These are phyloP conservation scores for Leptographium procerum DNA, from an alignment of 2,329 filamentous ascomycete genomes.

Conservation along the genomic window DNA sequence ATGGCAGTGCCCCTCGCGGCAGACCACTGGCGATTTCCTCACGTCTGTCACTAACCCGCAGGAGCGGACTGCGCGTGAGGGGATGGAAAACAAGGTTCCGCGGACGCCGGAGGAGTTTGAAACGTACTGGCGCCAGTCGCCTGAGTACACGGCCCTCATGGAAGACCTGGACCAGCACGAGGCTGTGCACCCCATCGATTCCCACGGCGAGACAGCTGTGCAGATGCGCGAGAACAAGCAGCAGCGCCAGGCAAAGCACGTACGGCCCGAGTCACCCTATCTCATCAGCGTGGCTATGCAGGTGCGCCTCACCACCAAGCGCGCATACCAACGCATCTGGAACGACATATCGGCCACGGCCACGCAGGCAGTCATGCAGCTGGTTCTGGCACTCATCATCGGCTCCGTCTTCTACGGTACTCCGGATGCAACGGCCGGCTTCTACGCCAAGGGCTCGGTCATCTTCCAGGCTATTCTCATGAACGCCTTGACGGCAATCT, in stretches of 20 bases:
- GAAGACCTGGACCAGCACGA: conserved; percentile 46
- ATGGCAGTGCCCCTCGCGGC: conserved; percentile 43
- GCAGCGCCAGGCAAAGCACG: conserved; percentile 36
- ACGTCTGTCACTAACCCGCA: conserved; percentile 42
- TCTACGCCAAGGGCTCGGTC: conserved; percentile 54
- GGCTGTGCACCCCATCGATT: conserved; percentile 28
- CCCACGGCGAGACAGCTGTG: conserved; percentile 26
- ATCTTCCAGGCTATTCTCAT: conserved; percentile 81
- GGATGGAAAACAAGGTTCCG: conserved; percentile 44
- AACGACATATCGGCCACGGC: conserved; percentile 65
- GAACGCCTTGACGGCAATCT: conserved; percentile 70
- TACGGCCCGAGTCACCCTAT: conserved; percentile 46
- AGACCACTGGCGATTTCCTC: conserved; percentile 68
- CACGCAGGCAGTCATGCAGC: conserved; percentile 70
- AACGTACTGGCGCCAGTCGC: conserved; percentile 43
- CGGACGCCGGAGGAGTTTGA: conserved; percentile 52
- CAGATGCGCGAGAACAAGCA: conserved; percentile 33
- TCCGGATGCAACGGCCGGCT: conserved; percentile 25
- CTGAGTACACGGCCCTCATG: conserved; percentile 37
- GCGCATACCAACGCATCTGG: conserved; percentile 69
- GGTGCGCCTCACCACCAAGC: conserved; percentile 40
- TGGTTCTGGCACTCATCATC: conserved; percentile 35
- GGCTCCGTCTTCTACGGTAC: conserved; percentile 11
- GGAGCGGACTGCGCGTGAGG: conserved; percentile 31
- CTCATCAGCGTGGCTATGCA: conserved; percentile 46